Conservation (phyloP, 2,329 filamentous ascomycete genomes). For the Xylaria sp. region DNA sequence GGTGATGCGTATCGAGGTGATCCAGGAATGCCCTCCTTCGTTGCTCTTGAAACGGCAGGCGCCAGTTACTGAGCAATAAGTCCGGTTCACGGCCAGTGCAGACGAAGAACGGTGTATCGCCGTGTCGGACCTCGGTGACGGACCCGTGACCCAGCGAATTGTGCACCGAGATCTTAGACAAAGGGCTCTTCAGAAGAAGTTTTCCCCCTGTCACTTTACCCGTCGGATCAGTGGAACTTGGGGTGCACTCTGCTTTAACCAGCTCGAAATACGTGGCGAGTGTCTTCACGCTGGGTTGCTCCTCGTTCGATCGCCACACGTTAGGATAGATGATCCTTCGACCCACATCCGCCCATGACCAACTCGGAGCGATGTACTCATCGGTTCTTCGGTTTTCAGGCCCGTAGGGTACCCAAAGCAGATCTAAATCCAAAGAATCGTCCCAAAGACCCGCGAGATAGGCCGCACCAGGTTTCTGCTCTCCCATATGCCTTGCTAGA, state of each 20-base stretch:
- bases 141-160: background rate
- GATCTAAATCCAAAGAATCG: conserved; percentile 27
- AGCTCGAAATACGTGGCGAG: conserved; percentile 23
- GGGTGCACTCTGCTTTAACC: conserved; percentile 6
- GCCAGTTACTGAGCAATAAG: conserved; percentile 9
- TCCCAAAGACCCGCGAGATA: conserved; percentile 33
- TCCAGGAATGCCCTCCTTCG: conserved; percentile 26
- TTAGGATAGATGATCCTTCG: conserved; percentile 26
- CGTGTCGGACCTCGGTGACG: conserved; percentile 9
- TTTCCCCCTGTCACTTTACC: conserved; percentile 10
- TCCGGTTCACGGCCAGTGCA: background rate
- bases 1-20: background rate
- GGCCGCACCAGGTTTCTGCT: conserved; percentile 1
- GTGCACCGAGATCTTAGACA: conserved; percentile 4
- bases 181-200: conserved; percentile 13
- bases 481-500: conserved; percentile 26
- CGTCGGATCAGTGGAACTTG: conserved; percentile 19
- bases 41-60: conserved; percentile 3
- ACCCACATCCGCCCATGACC: conserved; percentile 23
- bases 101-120: conserved; percentile 24
- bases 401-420: conserved; percentile 27
- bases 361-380: conserved; percentile 28
- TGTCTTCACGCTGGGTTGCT: conserved; percentile 15
- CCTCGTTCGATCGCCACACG: conserved; percentile 21
- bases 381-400: background rate